Conservation (phyloP, 1,284 basidiomycete genomes). For the Leccinum angustisporum region DNA sequence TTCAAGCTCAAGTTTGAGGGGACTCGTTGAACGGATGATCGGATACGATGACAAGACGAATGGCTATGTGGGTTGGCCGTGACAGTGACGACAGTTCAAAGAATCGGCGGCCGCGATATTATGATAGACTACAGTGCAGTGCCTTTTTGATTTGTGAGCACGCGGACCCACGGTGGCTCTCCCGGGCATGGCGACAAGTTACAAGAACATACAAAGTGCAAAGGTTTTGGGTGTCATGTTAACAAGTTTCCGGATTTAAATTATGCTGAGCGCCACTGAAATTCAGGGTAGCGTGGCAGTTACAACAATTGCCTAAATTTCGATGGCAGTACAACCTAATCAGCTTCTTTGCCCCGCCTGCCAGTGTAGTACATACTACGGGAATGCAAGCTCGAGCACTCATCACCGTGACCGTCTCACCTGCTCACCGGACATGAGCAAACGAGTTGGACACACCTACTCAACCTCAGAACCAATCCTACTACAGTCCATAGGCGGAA, state of each 20-base stretch:
- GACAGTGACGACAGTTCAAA: not conserved
- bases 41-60: not conserved
- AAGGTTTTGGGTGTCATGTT: not conserved
- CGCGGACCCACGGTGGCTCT: constrained; percentile 3
- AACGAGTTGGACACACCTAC: constrained; percentile 28
- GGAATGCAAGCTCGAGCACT: constrained; percentile 27
- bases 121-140: constrained; percentile 11
- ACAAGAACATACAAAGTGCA: not conserved
- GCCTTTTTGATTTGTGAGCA: constrained; percentile 19
- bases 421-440: constrained; percentile 26
- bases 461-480: constrained; percentile 33
- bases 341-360: constrained; percentile 36
- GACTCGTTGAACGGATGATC: not conserved
- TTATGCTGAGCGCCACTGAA: constrained; percentile 13
- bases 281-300: constrained; percentile 23
- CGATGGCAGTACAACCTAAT: constrained; percentile 33
- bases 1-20: not conserved
- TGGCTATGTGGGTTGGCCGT: not conserved
- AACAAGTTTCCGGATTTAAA: not conserved
- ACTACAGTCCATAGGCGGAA: constrained; percentile 34
- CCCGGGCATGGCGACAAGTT: constrained; percentile 4
- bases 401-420: constrained; percentile 17
- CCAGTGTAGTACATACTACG: constrained; percentile 32
- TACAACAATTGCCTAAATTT: constrained; percentile 24
- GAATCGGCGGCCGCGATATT: not conserved